A percentile compares a stretch with the other conserved stretches of the same genome.
These are phyloP conservation scores for Trichophyton simii DNA, from an alignment of 2,329 filamentous ascomycete species.

Conservation along the genomic window DNA sequence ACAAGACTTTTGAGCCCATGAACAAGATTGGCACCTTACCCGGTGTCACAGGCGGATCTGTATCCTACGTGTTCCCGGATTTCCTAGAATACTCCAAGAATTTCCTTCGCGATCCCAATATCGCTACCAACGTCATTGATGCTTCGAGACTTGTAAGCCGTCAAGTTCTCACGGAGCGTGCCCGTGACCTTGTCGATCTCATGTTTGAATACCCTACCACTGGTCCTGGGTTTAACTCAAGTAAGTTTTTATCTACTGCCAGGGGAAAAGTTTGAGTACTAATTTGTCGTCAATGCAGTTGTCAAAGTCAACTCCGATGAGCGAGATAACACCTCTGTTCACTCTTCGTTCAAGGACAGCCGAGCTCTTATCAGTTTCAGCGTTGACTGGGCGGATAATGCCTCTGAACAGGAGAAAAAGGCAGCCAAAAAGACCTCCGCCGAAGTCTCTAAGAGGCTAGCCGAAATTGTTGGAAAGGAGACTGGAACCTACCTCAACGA, in stretches of 20 bases:
- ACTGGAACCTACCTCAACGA: slow-evolving; percentile 21
- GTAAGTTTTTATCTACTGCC: slow-evolving; percentile 12
- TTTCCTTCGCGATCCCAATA: slow-evolving; percentile 22
- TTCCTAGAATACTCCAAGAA: slow-evolving; percentile 20
- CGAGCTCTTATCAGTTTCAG: slow-evolving; percentile 19
- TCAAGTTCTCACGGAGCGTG: slow-evolving; percentile 16
- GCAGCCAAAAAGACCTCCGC: slow-evolving; percentile 16
- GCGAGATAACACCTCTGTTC: slow-evolving; percentile 20
- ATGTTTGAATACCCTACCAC: slow-evolving; percentile 17
- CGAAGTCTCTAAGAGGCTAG: slow-evolving; percentile 18
- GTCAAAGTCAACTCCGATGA: slow-evolving; percentile 20
- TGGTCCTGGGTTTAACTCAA: slow-evolving; percentile 21
- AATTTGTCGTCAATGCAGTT: slow-evolving; percentile 11
- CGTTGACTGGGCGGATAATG: slow-evolving; percentile 20
- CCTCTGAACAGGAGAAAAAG: slow-evolving; percentile 16
- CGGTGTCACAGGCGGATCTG: slow-evolving; percentile 14
- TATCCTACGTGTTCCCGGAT: slow-evolving; percentile 17
- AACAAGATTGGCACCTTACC: slow-evolving; percentile 14
- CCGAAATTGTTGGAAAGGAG: slow-evolving; percentile 18
- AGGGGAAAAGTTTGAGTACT: not conserved
- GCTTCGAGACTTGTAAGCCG: slow-evolving; percentile 19
- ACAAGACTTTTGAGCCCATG: slow-evolving; percentile 13
- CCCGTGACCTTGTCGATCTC: slow-evolving; percentile 18
- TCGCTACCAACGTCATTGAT: slow-evolving; percentile 23
- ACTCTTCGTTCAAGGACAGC: slow-evolving; percentile 19